Conservation (phyloP, 257 asterid species). For the Leonotis leonurus region DNA sequence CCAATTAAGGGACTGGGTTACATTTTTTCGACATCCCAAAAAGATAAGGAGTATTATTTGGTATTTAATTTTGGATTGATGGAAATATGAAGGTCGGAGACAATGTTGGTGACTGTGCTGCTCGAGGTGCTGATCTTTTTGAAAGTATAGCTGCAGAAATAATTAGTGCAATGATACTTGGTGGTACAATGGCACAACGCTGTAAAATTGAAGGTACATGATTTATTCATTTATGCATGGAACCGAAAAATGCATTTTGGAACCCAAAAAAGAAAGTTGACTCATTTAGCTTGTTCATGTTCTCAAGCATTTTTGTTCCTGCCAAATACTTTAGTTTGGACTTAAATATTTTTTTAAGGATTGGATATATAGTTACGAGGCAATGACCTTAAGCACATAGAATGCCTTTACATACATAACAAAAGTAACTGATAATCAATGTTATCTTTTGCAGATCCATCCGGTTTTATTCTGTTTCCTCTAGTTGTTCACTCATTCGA, state of each 20-base stretch:
- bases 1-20: too few species aligned
- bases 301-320: conserved; percentile 1
- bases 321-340: background rate
- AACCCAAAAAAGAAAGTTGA: background rate
- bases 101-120: conserved; percentile 99
- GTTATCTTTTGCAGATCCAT: conserved; percentile 70
- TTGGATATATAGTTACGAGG: background rate
- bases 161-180: conserved; percentile 99
- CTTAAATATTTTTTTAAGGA: conserved; percentile 2
- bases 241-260: conserved; percentile 8
- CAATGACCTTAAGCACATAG: background rate
- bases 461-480: conserved; percentile 95
- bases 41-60: too few species aligned
- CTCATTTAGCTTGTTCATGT: conserved; percentile 1
- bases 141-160: conserved; percentile 99
- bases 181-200: conserved; percentile 94
- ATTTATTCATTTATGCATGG: background rate
- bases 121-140: conserved; percentile 98
- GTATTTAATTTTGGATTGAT: conserved; percentile 18
- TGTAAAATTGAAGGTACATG: conserved; percentile 86
- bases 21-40: too few species aligned
- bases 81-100: conserved; percentile 75
- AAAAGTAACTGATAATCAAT: conserved; percentile 2
- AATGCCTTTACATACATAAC: conserved; percentile 1
- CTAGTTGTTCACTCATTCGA: conserved; percentile 98